phyloP scores from a whole-genome alignment of 371 early-diverging fungal genomes.

The Apophysomyces ossiformis region DNA sequence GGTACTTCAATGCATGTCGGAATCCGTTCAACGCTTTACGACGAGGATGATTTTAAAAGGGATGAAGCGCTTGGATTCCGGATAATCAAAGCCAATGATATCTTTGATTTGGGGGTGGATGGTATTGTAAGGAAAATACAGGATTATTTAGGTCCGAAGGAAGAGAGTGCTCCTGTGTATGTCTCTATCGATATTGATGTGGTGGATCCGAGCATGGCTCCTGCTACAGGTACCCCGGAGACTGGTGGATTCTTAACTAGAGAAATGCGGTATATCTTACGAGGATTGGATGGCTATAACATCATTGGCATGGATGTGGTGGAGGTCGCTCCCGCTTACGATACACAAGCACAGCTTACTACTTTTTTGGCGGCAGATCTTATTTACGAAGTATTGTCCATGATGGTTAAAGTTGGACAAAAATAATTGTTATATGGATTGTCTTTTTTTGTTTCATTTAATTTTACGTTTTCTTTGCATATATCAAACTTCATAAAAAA shows the following conservation, averaged over 20 bases:
- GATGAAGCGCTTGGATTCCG: slow-evolving; percentile 35
- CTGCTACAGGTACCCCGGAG: slow-evolving; percentile 40
- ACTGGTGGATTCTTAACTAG: slow-evolving; percentile 39
- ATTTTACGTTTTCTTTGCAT: slow-evolving; percentile 5
- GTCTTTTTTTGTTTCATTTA: not conserved
- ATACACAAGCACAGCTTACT: slow-evolving; percentile 56
- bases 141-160: slow-evolving; percentile 23
- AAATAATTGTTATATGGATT: not conserved
- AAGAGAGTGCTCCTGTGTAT: slow-evolving; percentile 32
- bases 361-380: slow-evolving; percentile 50
- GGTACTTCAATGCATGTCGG: slow-evolving; percentile 43
- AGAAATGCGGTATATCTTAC: slow-evolving; percentile 33
- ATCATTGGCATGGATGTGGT: slow-evolving; percentile 47
- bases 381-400: slow-evolving; percentile 47
- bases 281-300: slow-evolving; percentile 37
- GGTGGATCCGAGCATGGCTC: slow-evolving; percentile 40
- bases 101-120: slow-evolving; percentile 31
- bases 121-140: slow-evolving; percentile 38
- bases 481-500: not conserved
- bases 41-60: slow-evolving; percentile 30
- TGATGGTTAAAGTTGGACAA: slow-evolving; percentile 50
- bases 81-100: slow-evolving; percentile 39
- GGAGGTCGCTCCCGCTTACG: slow-evolving; percentile 55
- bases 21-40: slow-evolving; percentile 36
- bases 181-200: slow-evolving; percentile 45